Evolutionary conservation across 2,329 filamentous ascomycete species (phyloP).

Genomic region (Acephala macrosclerotiorum): DNA sequence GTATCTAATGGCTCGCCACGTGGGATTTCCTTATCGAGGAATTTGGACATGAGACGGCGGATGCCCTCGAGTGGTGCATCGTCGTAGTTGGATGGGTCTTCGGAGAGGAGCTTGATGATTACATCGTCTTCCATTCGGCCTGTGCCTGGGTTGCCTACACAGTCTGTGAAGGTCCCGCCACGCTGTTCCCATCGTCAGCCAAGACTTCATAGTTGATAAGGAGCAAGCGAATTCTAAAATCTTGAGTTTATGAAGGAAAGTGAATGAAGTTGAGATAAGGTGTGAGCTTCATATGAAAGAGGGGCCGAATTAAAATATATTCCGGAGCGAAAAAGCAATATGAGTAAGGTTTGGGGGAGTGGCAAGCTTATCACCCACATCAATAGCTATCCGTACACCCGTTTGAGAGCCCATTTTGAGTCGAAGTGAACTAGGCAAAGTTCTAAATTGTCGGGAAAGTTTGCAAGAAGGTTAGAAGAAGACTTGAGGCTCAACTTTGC

Average conservation of each 20-base stretch:
- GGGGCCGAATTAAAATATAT: background rate
- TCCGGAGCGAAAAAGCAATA: background rate
- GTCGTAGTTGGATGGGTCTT: slow-evolving; percentile 88
- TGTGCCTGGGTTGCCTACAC: slow-evolving; percentile 79
- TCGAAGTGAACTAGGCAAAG: background rate
- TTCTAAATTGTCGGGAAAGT: background rate
- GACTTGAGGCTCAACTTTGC: background rate
- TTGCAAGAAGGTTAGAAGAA: background rate
- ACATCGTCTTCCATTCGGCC: slow-evolving; percentile 77
- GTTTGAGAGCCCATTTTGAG: slow-evolving; percentile 33
- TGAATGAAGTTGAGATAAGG: slow-evolving; percentile 36
- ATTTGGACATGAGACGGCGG: slow-evolving; percentile 81
- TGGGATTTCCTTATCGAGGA: slow-evolving; percentile 77
- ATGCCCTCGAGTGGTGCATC: slow-evolving; percentile 94
- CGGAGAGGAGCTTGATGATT: slow-evolving; percentile 87
- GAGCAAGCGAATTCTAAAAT: background rate
- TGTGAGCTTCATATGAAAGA: background rate
- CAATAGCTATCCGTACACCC: slow-evolving; percentile 77
- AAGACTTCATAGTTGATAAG: background rate
- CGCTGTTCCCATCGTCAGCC: slow-evolving; percentile 53
- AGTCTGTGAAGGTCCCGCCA: slow-evolving; percentile 92
- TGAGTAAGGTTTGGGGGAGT: background rate
- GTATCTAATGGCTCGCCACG: slow-evolving; percentile 84
- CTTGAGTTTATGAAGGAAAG: slow-evolving; percentile 13
- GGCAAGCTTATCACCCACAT: slow-evolving; percentile 31